phyloP scores from a whole-genome alignment of 148 eudicot genomes.

The Vaccinium myrtillus region DNA sequence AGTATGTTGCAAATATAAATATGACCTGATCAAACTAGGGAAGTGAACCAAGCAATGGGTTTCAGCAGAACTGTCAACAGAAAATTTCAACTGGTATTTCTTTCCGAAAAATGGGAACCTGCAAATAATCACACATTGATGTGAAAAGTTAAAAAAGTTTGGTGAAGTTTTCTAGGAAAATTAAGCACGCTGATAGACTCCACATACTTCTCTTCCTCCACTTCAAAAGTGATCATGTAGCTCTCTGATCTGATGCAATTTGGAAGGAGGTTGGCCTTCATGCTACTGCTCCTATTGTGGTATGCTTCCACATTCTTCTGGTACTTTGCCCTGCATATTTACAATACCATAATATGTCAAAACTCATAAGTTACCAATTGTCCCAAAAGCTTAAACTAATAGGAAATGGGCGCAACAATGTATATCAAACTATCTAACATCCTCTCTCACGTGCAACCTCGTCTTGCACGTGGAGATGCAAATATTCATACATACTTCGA shows the following conservation, averaged over 20 bases:
- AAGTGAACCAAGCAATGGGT: conserved; percentile 98
- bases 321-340: conserved; percentile 78
- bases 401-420: background rate
- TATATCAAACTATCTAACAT: background rate
- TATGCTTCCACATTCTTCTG: conserved; percentile 97
- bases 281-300: conserved; percentile 74
- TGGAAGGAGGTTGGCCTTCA: conserved; percentile 84
- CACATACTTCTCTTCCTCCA: conserved; percentile 96
- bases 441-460: too few relatives aligned
- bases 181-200: background rate
- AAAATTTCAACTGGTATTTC: conserved; percentile 92
- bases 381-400: background rate
- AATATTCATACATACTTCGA: too few relatives aligned
- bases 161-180: background rate
- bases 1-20: conserved; percentile 12
- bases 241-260: conserved; percentile 94
- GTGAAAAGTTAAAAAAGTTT: background rate
- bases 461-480: too few relatives aligned
- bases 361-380: background rate
- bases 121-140: conserved; percentile 24
- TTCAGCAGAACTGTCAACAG: conserved; percentile 79
- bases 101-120: conserved; percentile 97
- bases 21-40: conserved; percentile 92
- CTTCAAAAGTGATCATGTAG: conserved; percentile 96
- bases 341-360: background rate